These are phyloP conservation scores for Neurospora sp. DNA, from an alignment of 495 filamentous ascomycete species.

Conservation along the genomic window DNA sequence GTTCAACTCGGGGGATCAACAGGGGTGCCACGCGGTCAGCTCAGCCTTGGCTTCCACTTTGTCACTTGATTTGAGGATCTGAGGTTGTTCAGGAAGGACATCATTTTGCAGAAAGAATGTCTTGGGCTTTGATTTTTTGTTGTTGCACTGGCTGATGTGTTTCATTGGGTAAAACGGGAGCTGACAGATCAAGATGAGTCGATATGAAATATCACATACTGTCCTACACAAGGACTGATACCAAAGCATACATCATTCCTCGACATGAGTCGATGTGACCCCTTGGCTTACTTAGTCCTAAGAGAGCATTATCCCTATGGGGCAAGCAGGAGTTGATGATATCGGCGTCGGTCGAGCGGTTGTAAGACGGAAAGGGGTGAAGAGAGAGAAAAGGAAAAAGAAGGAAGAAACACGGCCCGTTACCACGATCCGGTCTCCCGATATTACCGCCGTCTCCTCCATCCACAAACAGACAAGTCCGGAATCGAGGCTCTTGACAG, in stretches of 20 bases:
- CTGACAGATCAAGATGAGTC: not conserved
- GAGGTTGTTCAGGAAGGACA: not conserved
- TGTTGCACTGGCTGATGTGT: not conserved
- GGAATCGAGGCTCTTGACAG: not conserved
- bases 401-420: not conserved
- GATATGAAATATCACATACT: not conserved
- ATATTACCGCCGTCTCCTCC: constrained; percentile 3
- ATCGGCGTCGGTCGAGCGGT: not conserved
- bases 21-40: not conserved
- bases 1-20: not conserved
- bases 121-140: not conserved
- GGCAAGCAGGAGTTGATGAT: not conserved
- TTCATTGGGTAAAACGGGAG: not conserved
- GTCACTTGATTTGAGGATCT: not conserved
- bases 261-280: not conserved
- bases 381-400: not conserved
- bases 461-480: constrained; percentile 1
- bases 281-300: not conserved
- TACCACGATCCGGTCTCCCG: not conserved
- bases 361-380: not conserved
- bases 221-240: not conserved
- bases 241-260: not conserved
- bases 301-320: not conserved
- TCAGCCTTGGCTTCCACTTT: not conserved
- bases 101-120: not conserved